phyloP scores from a whole-genome alignment of 2,329 filamentous ascomycete genomes.

The Penicillium polonicum region DNA sequence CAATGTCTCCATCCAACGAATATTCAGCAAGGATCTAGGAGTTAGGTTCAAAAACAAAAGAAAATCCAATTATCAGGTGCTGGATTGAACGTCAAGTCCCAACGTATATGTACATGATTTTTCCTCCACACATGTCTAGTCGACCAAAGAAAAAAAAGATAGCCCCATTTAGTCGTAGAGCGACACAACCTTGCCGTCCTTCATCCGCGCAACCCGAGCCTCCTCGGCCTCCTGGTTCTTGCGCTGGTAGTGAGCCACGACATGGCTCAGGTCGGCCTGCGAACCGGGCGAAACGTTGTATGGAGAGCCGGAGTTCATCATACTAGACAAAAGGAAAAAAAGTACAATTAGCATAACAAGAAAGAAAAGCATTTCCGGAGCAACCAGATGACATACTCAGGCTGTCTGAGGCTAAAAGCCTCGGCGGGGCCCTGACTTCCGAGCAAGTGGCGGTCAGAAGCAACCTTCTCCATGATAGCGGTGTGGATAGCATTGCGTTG shows the following conservation, averaged over 20 bases:
- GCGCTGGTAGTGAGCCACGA: conserved; percentile 63
- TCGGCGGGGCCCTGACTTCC: conserved; percentile 43
- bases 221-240: conserved; percentile 57
- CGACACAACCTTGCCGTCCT: conserved; percentile 45
- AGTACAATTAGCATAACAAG: conserved; percentile 6
- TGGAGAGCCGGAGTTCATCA: conserved; percentile 62
- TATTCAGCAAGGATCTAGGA: not conserved
- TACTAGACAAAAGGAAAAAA: conserved; percentile 41
- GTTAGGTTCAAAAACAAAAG: conserved; percentile 21
- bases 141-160: conserved; percentile 15
- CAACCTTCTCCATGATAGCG: conserved; percentile 61
- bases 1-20: not conserved
- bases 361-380: not conserved
- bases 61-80: conserved; percentile 29
- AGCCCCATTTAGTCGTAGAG: conserved; percentile 43
- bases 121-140: conserved; percentile 25
- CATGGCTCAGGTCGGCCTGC: conserved; percentile 56
- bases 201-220: conserved; percentile 51
- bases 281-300: conserved; percentile 65
- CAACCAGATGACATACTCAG: conserved; percentile 56
- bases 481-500: conserved; percentile 61
- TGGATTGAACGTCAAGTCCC: conserved; percentile 27
- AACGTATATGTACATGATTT: conserved; percentile 40
- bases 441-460: conserved; percentile 62
- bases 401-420: conserved; percentile 57